Base-by-base conservation (phyloP, 768 basidiomycete species). In the Austroboletus eburneus region DNA sequence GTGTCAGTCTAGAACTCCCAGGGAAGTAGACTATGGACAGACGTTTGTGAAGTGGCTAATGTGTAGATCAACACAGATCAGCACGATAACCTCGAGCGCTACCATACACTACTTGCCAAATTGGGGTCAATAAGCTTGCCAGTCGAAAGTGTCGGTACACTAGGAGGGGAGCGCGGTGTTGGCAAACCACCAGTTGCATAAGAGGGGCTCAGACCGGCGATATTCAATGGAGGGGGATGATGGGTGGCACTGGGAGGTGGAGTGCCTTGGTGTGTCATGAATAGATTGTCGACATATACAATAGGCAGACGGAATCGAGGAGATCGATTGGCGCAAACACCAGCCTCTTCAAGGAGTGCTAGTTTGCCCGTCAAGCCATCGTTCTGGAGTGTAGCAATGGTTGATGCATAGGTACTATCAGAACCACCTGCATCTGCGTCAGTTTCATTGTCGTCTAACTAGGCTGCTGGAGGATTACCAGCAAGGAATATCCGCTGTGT, bases 1-100 rank as follows among this genome's bases (percentile, higher is more conserved):
- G 20, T 5, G 54, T 54, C 35, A 53, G 42, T 32, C 45, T 7
- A 3, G 42, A 22, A 42, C 14, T 34, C 17, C 13, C 29, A 21
- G 10, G 18, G 23, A 27, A 45, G 52, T 27, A 48, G 50, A 40
- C 35, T 39, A 27, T 59, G 32, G 9, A 72, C 83, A 49, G 62
- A 85, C 86, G 85, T 72, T 87, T 86, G 59, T 88, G 86, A 46
- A 88, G 70, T 27, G 85, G 85, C 86, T 89, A 56, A 43, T 27
- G 33, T 50, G 22, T 12, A 18, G 9, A 38, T 46, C 22, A 34
- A 42, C 30, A 33, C 29, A 22, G 17, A 36, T 60, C n/a, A 63
- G 48, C 39, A 27, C 5, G 21, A 29, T 22, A 23, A 46, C 16
- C 22, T 23, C 37, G 29, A 5, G 10, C 25, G 23, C 20, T 10